Evolutionary conservation across 2,329 filamentous ascomycete species (phyloP).

Genomic region (Dactylellina haptotyla): DNA sequence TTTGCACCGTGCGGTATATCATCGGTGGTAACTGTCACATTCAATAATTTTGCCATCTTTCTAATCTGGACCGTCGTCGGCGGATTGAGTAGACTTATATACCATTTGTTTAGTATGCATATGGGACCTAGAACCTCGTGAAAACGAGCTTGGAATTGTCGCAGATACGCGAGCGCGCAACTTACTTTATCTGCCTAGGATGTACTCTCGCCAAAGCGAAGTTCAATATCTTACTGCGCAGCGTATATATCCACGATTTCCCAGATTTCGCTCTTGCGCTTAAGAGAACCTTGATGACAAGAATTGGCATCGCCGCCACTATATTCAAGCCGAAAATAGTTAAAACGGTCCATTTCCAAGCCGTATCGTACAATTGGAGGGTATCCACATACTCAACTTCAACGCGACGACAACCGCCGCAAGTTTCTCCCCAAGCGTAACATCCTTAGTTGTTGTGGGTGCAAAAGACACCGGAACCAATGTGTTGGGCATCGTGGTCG

Average conservation of each 20-base stretch:
- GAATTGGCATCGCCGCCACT: slow-evolving; percentile 29
- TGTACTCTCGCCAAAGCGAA: slow-evolving; percentile 33
- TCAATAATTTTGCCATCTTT: slow-evolving; percentile 9
- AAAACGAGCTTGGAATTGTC: too few relatives aligned
- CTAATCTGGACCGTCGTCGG: slow-evolving; percentile 10
- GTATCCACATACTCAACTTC: slow-evolving; percentile 39
- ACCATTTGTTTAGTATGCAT: neutral
- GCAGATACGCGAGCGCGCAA: neutral
- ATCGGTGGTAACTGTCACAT: slow-evolving; percentile 6
- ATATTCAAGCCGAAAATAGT: neutral
- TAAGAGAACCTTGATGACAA: slow-evolving; percentile 11
- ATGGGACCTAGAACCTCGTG: too few relatives aligned
- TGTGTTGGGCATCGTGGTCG: slow-evolving; percentile 27
- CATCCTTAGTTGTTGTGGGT: slow-evolving; percentile 16
- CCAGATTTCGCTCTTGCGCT: slow-evolving; percentile 24
- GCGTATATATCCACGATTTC: slow-evolving; percentile 40
- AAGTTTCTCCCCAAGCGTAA: slow-evolving; percentile 25
- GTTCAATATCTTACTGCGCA: slow-evolving; percentile 27
- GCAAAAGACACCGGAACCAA: slow-evolving; percentile 33
- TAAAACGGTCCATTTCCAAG: too few relatives aligned
- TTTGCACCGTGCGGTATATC: slow-evolving; percentile 30
- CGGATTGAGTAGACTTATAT: slow-evolving; percentile 16
- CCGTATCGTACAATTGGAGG: too few relatives aligned
- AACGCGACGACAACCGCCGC: slow-evolving; percentile 13
- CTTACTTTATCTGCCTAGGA: slow-evolving; percentile 43